Base-by-base conservation (phyloP, 768 basidiomycete species). In the Guyanaporus albipodus region DNA sequence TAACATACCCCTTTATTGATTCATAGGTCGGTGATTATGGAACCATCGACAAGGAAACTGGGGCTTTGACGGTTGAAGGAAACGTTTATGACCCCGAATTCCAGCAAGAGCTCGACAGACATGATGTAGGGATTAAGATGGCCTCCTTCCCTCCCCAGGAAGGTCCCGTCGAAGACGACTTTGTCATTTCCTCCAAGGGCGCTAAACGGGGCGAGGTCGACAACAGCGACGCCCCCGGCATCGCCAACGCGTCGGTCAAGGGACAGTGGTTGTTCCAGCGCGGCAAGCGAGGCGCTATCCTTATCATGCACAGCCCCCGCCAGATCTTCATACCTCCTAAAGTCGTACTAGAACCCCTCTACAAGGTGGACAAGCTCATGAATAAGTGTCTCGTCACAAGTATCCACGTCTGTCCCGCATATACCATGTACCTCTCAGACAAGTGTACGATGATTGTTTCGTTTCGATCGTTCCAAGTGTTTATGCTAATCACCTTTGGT, bases 1-100 rank as follows among this genome's bases (percentile, higher is more conserved):
- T 5, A 19, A 23, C 18, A 11, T 24, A 56, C 24, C 35, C 4
- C 2, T 18, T 2, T 38, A 39, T 37, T 19, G 34, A 8, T 35
- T 12, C 8, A 8, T 38, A 70, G 70, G 66, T 70, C 11, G 69
- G 69, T 22, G 44, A 64, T n/a, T 71, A 68, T 44, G 69, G 70
- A 18, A 54, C 29, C 14, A 26, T 71, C 35, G 56, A 71, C 34
- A 57, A 42, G 29, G 56, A 60, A 6, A 64, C 61, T 0, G 70
- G 70, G 4, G 41, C 58, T 19, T 52, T 71, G n/a, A 46, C 56
- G 5, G 53, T 56, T 14, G 63, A 70, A 22, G 69, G 69, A 4
- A 70, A 67, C 26, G 56, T 70, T 40, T 70, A 70, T 15, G 65
- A 68, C 11, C 29, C 52, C 0, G 35, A 46, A 1, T 58, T 52